These are phyloP conservation scores for Aureobasidium sp. DNA, from an alignment of 2,329 filamentous ascomycete genomes.

Conservation along the genomic window DNA sequence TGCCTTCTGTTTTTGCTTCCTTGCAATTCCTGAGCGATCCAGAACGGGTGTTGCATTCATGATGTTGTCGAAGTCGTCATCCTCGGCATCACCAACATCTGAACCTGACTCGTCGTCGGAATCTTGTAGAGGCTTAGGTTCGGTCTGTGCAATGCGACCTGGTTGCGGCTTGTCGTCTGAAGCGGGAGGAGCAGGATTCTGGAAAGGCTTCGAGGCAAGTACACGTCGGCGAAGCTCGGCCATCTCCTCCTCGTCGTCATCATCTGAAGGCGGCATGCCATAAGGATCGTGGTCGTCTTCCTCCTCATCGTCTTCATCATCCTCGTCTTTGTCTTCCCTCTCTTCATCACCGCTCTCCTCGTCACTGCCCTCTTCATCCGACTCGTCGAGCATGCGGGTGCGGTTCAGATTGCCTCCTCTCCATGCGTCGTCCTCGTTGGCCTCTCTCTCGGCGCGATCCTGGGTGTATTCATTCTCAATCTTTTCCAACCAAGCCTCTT, in stretches of 20 bases:
- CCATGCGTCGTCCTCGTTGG: slow-evolving; percentile 67
- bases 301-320: slow-evolving; percentile 34
- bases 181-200: slow-evolving; percentile 42
- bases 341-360: slow-evolving; percentile 37
- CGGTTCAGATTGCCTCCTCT: slow-evolving; percentile 83
- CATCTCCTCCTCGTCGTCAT: slow-evolving; percentile 85
- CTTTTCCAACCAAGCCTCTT: slow-evolving; percentile 81
- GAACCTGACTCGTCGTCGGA: slow-evolving; percentile 64
- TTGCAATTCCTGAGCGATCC: slow-evolving; percentile 67
- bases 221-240: slow-evolving; percentile 83
- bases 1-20: slow-evolving; percentile 49
- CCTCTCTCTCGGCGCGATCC: slow-evolving; percentile 58
- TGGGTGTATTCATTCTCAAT: slow-evolving; percentile 83
- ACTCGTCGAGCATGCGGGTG: slow-evolving; percentile 40
- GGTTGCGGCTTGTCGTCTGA: slow-evolving; percentile 46
- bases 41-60: slow-evolving; percentile 86
- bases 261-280: slow-evolving; percentile 64
- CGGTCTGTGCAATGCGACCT: slow-evolving; percentile 52
- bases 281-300: slow-evolving; percentile 57
- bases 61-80: slow-evolving; percentile 85
- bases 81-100: slow-evolving; percentile 56
- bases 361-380: slow-evolving; percentile 39
- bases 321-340: slow-evolving; percentile 36
- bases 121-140: slow-evolving; percentile 41
- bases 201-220: slow-evolving; percentile 83